Evolutionary conservation across 2,329 filamentous ascomycete genomes (phyloP).

Genomic region (Fusarium compactum): DNA sequence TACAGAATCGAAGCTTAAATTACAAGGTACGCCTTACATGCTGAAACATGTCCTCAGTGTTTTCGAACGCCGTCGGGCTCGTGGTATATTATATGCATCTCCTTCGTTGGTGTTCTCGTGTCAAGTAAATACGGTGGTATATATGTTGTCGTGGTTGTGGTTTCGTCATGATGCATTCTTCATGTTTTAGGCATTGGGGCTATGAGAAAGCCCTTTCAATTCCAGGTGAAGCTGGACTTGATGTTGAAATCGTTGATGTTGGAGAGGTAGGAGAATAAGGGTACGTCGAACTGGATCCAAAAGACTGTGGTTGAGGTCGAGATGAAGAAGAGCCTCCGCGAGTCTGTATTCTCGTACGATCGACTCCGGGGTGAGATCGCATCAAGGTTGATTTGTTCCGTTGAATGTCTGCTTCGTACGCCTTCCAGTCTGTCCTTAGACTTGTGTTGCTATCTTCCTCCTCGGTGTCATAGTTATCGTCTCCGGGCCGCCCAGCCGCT

Average conservation of each 20-base stretch:
- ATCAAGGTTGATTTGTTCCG: conserved; percentile 47
- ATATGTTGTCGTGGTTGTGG: conserved; percentile 11
- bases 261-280: conserved; percentile 30
- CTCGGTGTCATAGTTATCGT: conserved; percentile 32
- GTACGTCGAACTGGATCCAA: conserved; percentile 33
- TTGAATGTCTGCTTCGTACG: conserved; percentile 54
- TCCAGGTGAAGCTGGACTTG: conserved; percentile 21
- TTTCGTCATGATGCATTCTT: conserved; percentile 1
- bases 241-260: conserved; percentile 19
- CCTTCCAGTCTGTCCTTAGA: conserved; percentile 54
- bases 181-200: not conserved
- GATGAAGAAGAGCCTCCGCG: conserved; percentile 26
- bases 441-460: conserved; percentile 36
- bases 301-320: conserved; percentile 28
- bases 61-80: conserved; percentile 7
- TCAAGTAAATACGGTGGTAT: not conserved
- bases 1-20: conserved; percentile 9
- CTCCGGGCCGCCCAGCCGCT: conserved; percentile 23
- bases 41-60: not conserved
- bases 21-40: conserved; percentile 4
- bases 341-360: conserved; percentile 26
- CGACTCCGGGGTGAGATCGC: conserved; percentile 48
- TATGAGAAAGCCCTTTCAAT: conserved; percentile 31
- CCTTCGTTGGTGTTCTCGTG: conserved; percentile 8
- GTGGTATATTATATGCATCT: conserved; percentile 35